phyloP scores from a whole-genome alignment of 495 filamentous ascomycete species.

The Melanomma pulvis-pyrius region DNA sequence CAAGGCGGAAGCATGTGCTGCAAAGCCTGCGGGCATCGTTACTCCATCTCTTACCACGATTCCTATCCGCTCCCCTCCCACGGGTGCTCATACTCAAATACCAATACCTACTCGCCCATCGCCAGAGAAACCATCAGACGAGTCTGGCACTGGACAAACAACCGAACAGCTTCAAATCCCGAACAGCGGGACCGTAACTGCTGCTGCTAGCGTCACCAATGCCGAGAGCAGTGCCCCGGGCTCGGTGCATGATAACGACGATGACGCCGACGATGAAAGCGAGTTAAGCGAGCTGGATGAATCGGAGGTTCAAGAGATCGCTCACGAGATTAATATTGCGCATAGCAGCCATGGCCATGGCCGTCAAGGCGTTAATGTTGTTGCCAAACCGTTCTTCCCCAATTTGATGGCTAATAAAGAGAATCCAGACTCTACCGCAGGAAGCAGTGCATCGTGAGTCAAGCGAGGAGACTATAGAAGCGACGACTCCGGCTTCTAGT shows the following conservation, averaged over 20 bases:
- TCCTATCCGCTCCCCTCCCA: slow-evolving; percentile 32
- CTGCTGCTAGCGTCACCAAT: slow-evolving; percentile 7
- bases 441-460: not conserved
- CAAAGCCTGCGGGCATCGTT: slow-evolving; percentile 27
- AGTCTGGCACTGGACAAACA: not conserved
- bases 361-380: not conserved
- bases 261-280: slow-evolving; percentile 39
- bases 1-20: slow-evolving; percentile 61
- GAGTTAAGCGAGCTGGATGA: slow-evolving; percentile 40
- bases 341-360: not conserved
- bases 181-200: slow-evolving; percentile 20
- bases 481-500: no score
- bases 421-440: not conserved
- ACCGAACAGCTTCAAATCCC: slow-evolving; percentile 21
- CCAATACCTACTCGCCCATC: slow-evolving; percentile 2
- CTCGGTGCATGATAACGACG: slow-evolving; percentile 33
- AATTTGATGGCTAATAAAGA: slow-evolving; percentile 19
- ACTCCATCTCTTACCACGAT: slow-evolving; percentile 12
- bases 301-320: slow-evolving; percentile 25
- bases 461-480: not conserved
- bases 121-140: slow-evolving; percentile 12
- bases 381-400: slow-evolving; percentile 11
- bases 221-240: slow-evolving; percentile 30
- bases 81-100: not conserved
- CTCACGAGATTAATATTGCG: not conserved